phyloP scores from a whole-genome alignment of 2,329 filamentous ascomycete genomes.

The Trichoderma simmonsii region DNA sequence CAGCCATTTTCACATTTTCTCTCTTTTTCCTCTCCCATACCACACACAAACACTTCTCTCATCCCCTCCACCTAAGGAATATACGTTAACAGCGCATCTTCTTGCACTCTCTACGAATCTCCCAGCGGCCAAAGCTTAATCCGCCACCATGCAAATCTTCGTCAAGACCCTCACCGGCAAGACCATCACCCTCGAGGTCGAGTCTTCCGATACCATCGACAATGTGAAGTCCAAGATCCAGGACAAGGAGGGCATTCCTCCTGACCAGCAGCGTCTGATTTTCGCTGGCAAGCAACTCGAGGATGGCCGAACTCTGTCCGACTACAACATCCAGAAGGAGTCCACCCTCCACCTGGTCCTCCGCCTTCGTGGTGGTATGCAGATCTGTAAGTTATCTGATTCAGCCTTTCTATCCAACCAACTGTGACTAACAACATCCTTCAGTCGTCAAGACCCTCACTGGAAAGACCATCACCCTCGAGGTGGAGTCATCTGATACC shows the following conservation, averaged over 20 bases:
- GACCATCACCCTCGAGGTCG: conserved; percentile 61
- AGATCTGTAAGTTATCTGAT: conserved; percentile 55
- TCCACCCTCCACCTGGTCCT: conserved; percentile 73
- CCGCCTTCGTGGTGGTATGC: conserved; percentile 65
- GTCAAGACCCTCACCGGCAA: conserved; percentile 91
- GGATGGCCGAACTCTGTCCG: conserved; percentile 65
- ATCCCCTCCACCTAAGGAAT: not conserved
- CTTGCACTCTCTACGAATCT: conserved; percentile 19
- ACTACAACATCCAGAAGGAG: conserved; percentile 60
- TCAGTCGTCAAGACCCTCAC: conserved; percentile 74
- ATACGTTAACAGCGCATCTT: conserved; percentile 10
- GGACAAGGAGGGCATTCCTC: conserved; percentile 96
- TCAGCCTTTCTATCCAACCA: not conserved
- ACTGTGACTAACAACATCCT: conserved; percentile 20
- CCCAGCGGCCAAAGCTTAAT: conserved; percentile 22
- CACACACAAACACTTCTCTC: not conserved
- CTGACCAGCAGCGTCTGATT: conserved; percentile 93
- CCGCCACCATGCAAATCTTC: conserved; percentile 87
- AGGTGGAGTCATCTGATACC: conserved; percentile 81
- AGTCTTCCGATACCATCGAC: conserved; percentile 90
- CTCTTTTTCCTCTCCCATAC: conserved; percentile 16
- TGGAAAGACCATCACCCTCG: conserved; percentile 91
- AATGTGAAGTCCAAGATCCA: conserved; percentile 98
- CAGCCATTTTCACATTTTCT: conserved; percentile 23
- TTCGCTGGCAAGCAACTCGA: conserved; percentile 97